Base-by-base conservation (phyloP, 352 stramenopile genomes). In the Phytophthora tubulina region DNA sequence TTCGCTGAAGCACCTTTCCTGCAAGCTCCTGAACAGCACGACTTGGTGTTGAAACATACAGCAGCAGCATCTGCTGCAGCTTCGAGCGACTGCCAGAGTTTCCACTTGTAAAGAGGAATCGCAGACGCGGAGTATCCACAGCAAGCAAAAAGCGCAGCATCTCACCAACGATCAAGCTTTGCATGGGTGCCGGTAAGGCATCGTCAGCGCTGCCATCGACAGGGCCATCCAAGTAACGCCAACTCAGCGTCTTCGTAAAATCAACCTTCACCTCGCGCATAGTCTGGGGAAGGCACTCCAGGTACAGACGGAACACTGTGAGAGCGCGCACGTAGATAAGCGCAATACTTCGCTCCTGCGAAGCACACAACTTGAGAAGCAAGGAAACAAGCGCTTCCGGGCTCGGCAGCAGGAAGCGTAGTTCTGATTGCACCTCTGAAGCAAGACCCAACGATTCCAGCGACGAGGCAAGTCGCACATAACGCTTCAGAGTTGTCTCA, bases 201-300 rank as follows among this genome's bases (percentile, higher is more conserved):
- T 69, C 42, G n/a, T 63, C 27, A 42, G 31, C 13, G 14, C 45
- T 57, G 0, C 33, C 50, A 8, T 51, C 46, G 21, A n/a, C 14
- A 3, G 46, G 31, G 3, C n/a, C 38, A 21, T 89, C 71, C 13
- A 95, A 72, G 38, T 81, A 81, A 14, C 76, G 68, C 82, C 84
- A 94, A 0, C 70, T 68, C 3, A 95, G 65, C n/a, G 92, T 77
- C 75, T 96, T 96, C 10, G 90, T 89, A 27, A 95, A 88, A 70
- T 96, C 90, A 39, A 92, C 78, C 68, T 96, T 96, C 9, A 92
- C 80, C 35, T 96, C 90, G 33, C 78, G 78, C 86, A 94, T 96
- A 2, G 79, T 64, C 11, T 90, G 77, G 1, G 88, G 87, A 8
- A 96, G 68, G 45, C 86, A 94, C 59, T 89, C 77, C 17, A 94